Percentiles rank a stretch among this genome's conserved stretches.
Evolutionary conservation across 1,284 basidiomycete species (phyloP).

Genomic region (Neolentinus lepideus): DNA sequence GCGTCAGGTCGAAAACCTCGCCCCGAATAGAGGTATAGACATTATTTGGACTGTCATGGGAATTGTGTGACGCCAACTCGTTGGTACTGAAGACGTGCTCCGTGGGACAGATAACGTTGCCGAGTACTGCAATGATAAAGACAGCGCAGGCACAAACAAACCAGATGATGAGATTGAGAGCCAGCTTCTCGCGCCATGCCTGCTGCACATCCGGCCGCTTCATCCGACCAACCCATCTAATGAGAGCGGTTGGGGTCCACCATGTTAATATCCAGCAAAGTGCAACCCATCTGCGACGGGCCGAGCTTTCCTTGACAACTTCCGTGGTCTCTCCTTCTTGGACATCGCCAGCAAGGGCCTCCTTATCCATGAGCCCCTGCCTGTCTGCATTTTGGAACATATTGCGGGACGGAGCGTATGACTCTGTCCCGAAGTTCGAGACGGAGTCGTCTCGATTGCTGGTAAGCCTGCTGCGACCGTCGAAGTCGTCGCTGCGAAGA

Average conservation of each 20-base stretch:
- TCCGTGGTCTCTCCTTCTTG: constrained; percentile 85
- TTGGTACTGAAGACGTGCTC: constrained; percentile 82
- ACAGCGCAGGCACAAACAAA: constrained; percentile 82
- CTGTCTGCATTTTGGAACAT: constrained; percentile 87
- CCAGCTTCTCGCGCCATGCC: constrained; percentile 97
- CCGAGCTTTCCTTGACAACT: constrained; percentile 74
- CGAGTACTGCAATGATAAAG: constrained; percentile 91
- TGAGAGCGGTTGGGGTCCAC: constrained; percentile 76
- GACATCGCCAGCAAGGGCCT: constrained; percentile 71
- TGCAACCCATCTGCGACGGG: constrained; percentile 82
- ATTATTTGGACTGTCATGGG: constrained; percentile 57
- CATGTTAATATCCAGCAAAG: constrained; percentile 90
- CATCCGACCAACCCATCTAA: constrained; percentile 79
- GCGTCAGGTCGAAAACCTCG: constrained; percentile 84
- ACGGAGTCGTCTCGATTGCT: constrained; percentile 70
- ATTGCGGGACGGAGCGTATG: constrained; percentile 89
- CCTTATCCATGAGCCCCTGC: constrained; percentile 71
- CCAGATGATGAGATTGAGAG: constrained; percentile 96
- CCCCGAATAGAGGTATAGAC: constrained; percentile 84
- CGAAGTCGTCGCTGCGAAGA: constrained; percentile 64
- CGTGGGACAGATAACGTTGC: constrained; percentile 87
- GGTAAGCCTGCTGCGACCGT: constrained; percentile 60
- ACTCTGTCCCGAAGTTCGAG: constrained; percentile 81
- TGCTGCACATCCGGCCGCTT: constrained; percentile 92
- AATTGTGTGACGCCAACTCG: constrained; percentile 75